These are phyloP conservation scores for Sechiopsis laciniata DNA, from an alignment of 306 rosid species.

Conservation along the genomic window DNA sequence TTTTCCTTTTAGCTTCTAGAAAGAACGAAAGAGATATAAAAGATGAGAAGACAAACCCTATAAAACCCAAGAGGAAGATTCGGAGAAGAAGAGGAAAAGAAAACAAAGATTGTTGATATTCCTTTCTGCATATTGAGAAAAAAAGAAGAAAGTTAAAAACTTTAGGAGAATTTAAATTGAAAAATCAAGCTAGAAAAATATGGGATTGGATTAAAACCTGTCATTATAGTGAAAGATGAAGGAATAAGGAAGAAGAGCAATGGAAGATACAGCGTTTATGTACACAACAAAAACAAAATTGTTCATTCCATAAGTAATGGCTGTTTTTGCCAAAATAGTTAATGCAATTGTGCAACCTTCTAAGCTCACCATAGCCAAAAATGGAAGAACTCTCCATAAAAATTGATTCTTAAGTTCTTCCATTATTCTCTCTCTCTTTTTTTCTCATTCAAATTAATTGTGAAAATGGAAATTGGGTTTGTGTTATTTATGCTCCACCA, in stretches of 20 bases:
- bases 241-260: conserved; percentile 49
- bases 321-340: conserved; percentile 59
- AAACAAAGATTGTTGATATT: conserved; percentile 40
- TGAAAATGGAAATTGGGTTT: background rate
- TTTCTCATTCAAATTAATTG: background rate
- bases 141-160: background rate
- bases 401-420: conserved; percentile 25
- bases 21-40: background rate
- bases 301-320: conserved; percentile 56
- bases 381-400: conserved; percentile 38
- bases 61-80: conserved; percentile 61
- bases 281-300: conserved; percentile 65
- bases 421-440: background rate
- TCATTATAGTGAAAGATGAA: conserved; percentile 35
- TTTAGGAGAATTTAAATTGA: background rate
- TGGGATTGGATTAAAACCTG: conserved; percentile 26
- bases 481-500: background rate
- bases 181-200: background rate
- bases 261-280: conserved; percentile 47
- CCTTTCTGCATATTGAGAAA: conserved; percentile 27
- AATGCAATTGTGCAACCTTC: conserved; percentile 62
- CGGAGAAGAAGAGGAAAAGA: conserved; percentile 46
- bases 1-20: background rate
- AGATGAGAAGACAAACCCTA: conserved; percentile 42
- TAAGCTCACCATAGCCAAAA: conserved; percentile 51